Conservation (phyloP, 1,284 basidiomycete species). For the Hypsizygus ulmarius region DNA sequence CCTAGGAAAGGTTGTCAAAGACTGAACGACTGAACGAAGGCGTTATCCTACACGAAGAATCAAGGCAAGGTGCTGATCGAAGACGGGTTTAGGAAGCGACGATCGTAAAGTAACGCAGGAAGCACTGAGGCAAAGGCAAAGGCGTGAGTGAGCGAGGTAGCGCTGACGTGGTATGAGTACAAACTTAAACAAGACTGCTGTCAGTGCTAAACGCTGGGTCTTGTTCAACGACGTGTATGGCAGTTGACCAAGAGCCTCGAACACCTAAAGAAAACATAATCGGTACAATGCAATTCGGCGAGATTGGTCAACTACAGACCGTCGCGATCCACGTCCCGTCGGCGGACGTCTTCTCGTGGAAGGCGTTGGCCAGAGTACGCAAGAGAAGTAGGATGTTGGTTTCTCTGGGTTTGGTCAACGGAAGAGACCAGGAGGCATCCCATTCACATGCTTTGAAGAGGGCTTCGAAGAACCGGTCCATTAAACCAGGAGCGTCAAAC, state of each 20-base stretch:
- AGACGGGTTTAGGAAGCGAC: conserved; percentile 34
- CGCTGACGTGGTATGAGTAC: conserved; percentile 21
- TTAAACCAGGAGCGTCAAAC: conserved; percentile 44
- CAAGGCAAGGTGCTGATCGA: conserved; percentile 41
- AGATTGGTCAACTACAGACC: conserved; percentile 33
- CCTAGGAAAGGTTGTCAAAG: conserved; percentile 32
- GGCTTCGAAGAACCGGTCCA: conserved; percentile 54
- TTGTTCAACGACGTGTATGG: conserved; percentile 62
- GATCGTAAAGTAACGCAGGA: conserved; percentile 55
- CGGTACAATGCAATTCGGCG: neutral
- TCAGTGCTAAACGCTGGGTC: conserved; percentile 68
- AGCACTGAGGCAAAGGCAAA: conserved; percentile 40
- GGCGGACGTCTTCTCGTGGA: conserved; percentile 51
- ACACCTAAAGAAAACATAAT: conserved; percentile 41
- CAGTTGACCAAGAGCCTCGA: conserved; percentile 49
- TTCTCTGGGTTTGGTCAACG: conserved; percentile 69
- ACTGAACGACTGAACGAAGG: neutral
- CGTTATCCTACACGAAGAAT: conserved; percentile 43
- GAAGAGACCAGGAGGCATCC: conserved; percentile 49
- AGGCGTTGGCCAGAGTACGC: conserved; percentile 79
- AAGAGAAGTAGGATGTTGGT: conserved; percentile 87
- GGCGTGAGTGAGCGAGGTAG: conserved; percentile 1
- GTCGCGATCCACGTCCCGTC: conserved; percentile 51
- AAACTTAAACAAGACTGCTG: conserved; percentile 82
- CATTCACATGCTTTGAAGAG: conserved; percentile 74